A percentile compares a stretch with the other conserved stretches of the same genome.
Evolutionary conservation across 345 rosid species (phyloP).

Genomic region (Murraya paniculata): DNA sequence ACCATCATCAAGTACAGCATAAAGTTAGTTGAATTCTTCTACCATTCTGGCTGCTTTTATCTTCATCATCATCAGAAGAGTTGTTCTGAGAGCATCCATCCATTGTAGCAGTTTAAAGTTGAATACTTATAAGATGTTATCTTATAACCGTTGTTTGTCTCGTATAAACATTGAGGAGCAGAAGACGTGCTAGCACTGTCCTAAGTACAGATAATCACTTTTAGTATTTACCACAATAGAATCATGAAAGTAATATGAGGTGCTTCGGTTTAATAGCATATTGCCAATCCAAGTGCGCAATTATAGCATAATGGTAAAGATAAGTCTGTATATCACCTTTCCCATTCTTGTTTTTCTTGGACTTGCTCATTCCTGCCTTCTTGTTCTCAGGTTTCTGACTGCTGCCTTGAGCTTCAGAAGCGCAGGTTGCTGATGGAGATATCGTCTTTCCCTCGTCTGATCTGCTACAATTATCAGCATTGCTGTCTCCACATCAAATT

Average conservation of each 20-base stretch:
- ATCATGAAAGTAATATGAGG: too few relatives aligned
- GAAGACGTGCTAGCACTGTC: too few relatives aligned
- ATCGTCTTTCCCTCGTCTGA: background rate
- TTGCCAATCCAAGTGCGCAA: too few relatives aligned
- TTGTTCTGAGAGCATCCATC: background rate
- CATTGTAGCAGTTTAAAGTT: constrained; percentile 9
- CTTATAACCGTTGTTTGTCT: too few relatives aligned
- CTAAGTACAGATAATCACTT: too few relatives aligned
- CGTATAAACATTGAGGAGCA: too few relatives aligned
- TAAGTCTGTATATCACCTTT: background rate
- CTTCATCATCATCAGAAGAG: background rate
- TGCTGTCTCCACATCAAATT: background rate
- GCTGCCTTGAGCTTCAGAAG: background rate
- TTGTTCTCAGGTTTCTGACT: background rate
- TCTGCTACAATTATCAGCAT: background rate
- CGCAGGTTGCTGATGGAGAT: background rate
- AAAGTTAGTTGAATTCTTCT: background rate
- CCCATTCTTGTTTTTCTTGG: constrained; percentile 1
- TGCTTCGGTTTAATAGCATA: too few relatives aligned
- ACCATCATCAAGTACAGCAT: background rate
- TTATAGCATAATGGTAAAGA: too few relatives aligned
- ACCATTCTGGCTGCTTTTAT: background rate
- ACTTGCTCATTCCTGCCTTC: constrained; percentile 1
- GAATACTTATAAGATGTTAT: background rate
- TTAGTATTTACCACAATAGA: too few relatives aligned